Conservation (phyloP, 2,329 filamentous ascomycete species). For the Monilinia fructicola region DNA sequence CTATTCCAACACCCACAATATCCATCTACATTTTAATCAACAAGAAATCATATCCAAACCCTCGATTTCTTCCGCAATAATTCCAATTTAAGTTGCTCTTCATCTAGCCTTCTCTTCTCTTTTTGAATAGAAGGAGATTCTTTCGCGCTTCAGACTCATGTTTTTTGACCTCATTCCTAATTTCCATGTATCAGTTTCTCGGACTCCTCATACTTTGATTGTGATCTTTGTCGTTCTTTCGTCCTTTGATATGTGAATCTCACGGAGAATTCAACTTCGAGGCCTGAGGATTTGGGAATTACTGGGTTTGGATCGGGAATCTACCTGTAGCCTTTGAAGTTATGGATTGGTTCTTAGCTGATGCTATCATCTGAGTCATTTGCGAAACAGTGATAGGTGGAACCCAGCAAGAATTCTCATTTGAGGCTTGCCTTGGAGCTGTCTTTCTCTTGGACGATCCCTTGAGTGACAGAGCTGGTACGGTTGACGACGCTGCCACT, state of each 20-base stretch:
- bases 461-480: neutral
- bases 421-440: neutral
- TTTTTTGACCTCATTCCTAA: neutral
- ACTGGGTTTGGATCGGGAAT: neutral
- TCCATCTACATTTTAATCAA: neutral
- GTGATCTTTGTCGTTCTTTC: neutral
- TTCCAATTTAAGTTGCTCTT: neutral
- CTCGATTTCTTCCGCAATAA: neutral
- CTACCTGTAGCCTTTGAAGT: neutral
- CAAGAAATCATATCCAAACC: neutral
- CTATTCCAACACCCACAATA: neutral
- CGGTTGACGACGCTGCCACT: neutral
- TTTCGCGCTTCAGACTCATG: neutral
- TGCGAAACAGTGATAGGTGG: neutral
- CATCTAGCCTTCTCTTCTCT: neutral
- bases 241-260: neutral
- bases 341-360: neutral
- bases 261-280: neutral
- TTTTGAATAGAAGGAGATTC: neutral
- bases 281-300: neutral
- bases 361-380: neutral
- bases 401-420: neutral
- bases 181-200: neutral
- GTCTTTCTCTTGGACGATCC: neutral
- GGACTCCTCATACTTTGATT: neutral